Base-by-base conservation (phyloP, 2,329 filamentous ascomycete species). In the Aureobasidium zeae region DNA sequence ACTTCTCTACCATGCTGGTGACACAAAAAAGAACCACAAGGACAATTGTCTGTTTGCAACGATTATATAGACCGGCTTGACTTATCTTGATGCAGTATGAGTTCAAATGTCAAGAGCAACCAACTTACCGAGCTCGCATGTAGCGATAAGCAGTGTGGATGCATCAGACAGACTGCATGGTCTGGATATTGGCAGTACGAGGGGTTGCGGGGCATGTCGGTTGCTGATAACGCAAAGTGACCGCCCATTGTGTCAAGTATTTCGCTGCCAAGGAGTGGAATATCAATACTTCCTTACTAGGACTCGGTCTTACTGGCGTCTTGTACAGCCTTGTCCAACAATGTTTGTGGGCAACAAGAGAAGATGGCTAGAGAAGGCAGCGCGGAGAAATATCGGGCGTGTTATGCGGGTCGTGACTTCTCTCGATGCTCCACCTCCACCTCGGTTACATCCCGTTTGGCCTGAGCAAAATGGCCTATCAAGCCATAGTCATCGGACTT, bases 401-500 rank as follows among this genome's bases (percentile, higher is more conserved):
- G n/a, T n/a, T n/a, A n/a, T n/a, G n/a, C n/a, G n/a, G n/a, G n/a
- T n/a, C n/a, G n/a, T n/a, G n/a, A n/a, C n/a, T n/a, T n/a, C n/a
- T n/a, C 26, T 29, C 8, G 13, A n/a, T 8, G 12, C 7, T n/a
- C 12, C 5, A 21, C 35, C n/a, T 41, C 28, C 20, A n/a, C 25
- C n/a, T 41, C 37, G 37, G 37, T 24, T 24, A 19, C 37, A 31
- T 31, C 25, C 28, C 22, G 24, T 20, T 28, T 28, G 37, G 32
- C 10, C 15, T 7, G 12, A 24, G 19, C 10, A 17, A 22, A 13
- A 17, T 21, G 36, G 36, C 36, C 36, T 41, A 41, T 41, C 37
- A 41, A n/a, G n/a, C n/a, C n/a, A n/a, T n/a, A n/a, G n/a, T n/a
- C n/a, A n/a, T n/a, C n/a, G n/a, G n/a, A n/a, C n/a, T n/a, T n/a